Conservation (phyloP, 192 early-diverging fungal species). For the Coemansia nantahalensis region DNA sequence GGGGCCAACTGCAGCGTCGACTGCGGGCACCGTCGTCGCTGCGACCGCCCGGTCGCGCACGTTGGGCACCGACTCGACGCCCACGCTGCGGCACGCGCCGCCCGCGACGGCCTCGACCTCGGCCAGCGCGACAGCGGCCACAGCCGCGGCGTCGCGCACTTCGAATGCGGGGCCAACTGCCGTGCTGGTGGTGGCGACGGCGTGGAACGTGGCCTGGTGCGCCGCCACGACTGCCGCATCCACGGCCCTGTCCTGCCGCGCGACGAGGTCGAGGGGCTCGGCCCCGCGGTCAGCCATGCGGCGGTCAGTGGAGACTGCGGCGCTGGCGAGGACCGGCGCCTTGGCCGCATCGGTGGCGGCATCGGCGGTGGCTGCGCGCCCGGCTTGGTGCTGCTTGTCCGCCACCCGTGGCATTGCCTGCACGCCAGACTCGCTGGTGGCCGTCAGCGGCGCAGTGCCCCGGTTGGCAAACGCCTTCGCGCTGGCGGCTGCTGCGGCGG, state of each 20-base stretch:
- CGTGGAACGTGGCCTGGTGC: slow-evolving; percentile 12
- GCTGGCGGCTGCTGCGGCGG: slow-evolving; percentile 14
- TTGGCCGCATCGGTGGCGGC: slow-evolving; percentile 22
- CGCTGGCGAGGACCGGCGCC: slow-evolving; percentile 8
- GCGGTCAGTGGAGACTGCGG: slow-evolving; percentile 13
- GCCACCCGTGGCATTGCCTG: slow-evolving; percentile 26
- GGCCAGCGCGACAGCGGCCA: neutral
- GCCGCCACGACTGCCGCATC: slow-evolving; percentile 4
- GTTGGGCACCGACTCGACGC: neutral
- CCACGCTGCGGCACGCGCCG: neutral
- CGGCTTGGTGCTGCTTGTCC: slow-evolving; percentile 19
- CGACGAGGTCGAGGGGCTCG: slow-evolving; percentile 39
- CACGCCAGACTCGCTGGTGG: slow-evolving; percentile 23
- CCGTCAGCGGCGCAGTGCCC: slow-evolving; percentile 14
- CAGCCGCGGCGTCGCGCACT: slow-evolving; percentile 6
- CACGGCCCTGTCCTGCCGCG: slow-evolving; percentile 8
- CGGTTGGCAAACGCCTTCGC: slow-evolving; percentile 27
- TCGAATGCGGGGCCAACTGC: slow-evolving; percentile 15
- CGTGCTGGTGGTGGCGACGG: slow-evolving; percentile 7
- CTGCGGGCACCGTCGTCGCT: neutral
- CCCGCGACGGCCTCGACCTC: slow-evolving; percentile 5
- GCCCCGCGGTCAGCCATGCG: slow-evolving; percentile 22
- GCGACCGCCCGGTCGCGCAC: neutral
- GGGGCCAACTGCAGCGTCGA: neutral
- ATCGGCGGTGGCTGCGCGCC: slow-evolving; percentile 7